Percentiles rank a stretch among this genome's conserved stretches.
phyloP scores from a whole-genome alignment of 2,329 filamentous ascomycete genomes.

The Penicillium sp. region DNA sequence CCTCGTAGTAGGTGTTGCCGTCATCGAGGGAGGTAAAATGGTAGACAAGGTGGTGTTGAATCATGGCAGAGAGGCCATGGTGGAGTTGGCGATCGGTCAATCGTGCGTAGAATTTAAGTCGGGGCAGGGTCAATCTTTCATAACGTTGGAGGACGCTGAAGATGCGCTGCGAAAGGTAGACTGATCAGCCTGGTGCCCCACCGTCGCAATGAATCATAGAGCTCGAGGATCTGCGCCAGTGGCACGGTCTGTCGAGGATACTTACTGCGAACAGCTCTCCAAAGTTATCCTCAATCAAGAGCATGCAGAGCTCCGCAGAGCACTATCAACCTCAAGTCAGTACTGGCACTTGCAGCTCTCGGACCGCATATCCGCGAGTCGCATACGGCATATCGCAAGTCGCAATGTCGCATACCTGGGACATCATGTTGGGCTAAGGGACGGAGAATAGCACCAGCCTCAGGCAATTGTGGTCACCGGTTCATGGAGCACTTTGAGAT shows the following conservation, averaged over 20 bases:
- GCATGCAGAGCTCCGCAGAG: constrained; percentile 82
- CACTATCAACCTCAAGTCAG: constrained; percentile 52
- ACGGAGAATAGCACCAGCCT: constrained; percentile 72
- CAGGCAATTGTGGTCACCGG: constrained; percentile 66
- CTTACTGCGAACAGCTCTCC: constrained; percentile 90
- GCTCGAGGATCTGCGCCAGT: not conserved
- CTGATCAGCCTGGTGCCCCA: constrained; percentile 10
- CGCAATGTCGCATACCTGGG: constrained; percentile 55
- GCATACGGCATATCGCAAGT: constrained; percentile 25
- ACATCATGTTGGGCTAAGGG: constrained; percentile 56
- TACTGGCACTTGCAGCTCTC: constrained; percentile 11
- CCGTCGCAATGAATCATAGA: constrained; percentile 1
- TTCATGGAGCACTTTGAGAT: constrained; percentile 28
- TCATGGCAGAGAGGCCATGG: constrained; percentile 78
- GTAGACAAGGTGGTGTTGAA: constrained; percentile 85
- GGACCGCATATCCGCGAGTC: constrained; percentile 21
- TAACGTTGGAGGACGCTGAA: constrained; percentile 75
- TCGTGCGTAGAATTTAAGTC: constrained; percentile 71
- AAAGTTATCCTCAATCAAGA: constrained; percentile 85
- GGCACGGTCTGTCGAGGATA: constrained; percentile 19
- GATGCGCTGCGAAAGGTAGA: constrained; percentile 65
- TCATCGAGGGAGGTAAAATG: constrained; percentile 67
- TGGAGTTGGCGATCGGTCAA: constrained; percentile 75
- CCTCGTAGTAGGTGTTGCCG: constrained; percentile 75
- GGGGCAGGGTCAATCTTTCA: constrained; percentile 72